Evolutionary conservation across 768 basidiomycete species (phyloP), one percentile per base, ranked within the genome.

Genomic region (Termitomyces sp.): DNA sequence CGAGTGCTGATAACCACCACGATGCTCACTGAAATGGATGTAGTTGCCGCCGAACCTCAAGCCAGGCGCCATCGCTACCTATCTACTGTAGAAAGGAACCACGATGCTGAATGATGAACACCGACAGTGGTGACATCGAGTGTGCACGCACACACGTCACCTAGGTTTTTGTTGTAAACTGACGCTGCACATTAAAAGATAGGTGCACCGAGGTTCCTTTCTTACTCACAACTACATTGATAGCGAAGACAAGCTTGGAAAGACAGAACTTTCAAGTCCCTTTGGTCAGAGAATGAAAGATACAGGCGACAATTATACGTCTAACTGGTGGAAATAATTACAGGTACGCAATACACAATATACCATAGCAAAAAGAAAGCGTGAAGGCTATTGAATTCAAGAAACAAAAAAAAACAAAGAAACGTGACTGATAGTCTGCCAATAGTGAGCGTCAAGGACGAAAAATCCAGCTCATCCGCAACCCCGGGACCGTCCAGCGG

Each of bases 401-500:
- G 5, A 48, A 48, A 27, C n/a, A 50, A n/a, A n/a, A 42, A 50
- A 44, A 39, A 39, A 39, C 8, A 37, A n/a, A n/a, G 41, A 45
- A 13, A 9, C 33, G n/a, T 12, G 12, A 55, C 54, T 20, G 3
- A 20, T n/a, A 42, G 18, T 42, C 18, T 9, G 41, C 41, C 24
- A 55, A 30, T 45, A 31, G 12, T 55, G 42, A 37, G 13, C 15
- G 16, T 22, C 16, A 15, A 45, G 44, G 34, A 55, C 30, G 12
- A 55, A 45, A 34, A 55, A 45, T 34, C 44, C 54, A 34, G 31
- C 34, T 55, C 54, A 31, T 55, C 42, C 12, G 15, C 33, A 20
- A 55, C 20, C 44, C 44, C 30, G 30, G n/a, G n/a, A 12, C 50
- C 46, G 55, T 41, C 58, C 58, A 56, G 58, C 61, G 55, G 15